These are phyloP conservation scores for Plasmodium chabaudi DNA, from an alignment of 169 alveolate species.

Conservation along the genomic window DNA sequence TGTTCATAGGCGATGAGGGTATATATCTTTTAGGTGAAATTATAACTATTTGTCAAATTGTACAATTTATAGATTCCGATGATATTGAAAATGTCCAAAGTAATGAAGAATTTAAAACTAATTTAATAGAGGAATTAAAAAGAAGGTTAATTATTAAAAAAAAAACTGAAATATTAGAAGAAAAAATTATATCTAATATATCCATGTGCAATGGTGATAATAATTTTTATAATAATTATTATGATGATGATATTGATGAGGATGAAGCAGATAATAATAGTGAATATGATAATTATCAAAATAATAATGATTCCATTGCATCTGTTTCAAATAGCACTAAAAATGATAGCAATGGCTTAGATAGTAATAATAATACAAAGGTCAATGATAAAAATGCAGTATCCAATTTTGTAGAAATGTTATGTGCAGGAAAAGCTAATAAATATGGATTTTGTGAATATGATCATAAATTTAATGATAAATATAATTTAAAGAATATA, in stretches of 20 bases:
- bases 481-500: slow-evolving; percentile 47
- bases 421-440: slow-evolving; percentile 70
- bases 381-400: slow-evolving; percentile 39
- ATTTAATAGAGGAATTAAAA: slow-evolving; percentile 43
- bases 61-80: slow-evolving; percentile 52
- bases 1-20: slow-evolving; percentile 75
- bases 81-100: slow-evolving; percentile 30
- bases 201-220: slow-evolving; percentile 30
- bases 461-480: slow-evolving; percentile 70
- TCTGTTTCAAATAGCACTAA: not conserved
- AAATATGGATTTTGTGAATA: slow-evolving; percentile 72
- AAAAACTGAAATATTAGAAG: slow-evolving; percentile 52
- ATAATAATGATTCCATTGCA: slow-evolving; percentile 2
- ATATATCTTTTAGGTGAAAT: slow-evolving; percentile 61
- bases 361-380: slow-evolving; percentile 2
- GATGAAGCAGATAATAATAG: not conserved
- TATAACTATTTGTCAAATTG: slow-evolving; percentile 63
- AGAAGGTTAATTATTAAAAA: slow-evolving; percentile 36
- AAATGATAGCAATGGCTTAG: not conserved
- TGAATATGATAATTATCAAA: not conserved
- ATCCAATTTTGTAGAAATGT: slow-evolving; percentile 70
- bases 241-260: not conserved
- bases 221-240: slow-evolving; percentile 1
- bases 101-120: slow-evolving; percentile 42
- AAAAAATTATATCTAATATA: slow-evolving; percentile 44